Evolutionary conservation across 306 rosid genomes (phyloP).

Genomic region (Macrotyloma uniflorum): DNA sequence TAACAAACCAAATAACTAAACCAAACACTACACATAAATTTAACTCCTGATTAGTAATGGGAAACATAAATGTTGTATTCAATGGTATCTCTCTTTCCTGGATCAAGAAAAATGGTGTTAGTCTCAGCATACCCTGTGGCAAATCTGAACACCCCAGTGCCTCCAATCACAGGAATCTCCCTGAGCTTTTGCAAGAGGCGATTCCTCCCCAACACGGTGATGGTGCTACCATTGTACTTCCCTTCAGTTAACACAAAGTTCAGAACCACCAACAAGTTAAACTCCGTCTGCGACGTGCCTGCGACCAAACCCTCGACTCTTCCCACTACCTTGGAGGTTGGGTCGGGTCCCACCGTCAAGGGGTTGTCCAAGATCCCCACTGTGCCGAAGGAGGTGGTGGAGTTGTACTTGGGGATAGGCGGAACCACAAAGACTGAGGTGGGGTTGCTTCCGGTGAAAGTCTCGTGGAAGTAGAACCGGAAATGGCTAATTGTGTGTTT

Average conservation of each 20-base stretch:
- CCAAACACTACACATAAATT: neutral
- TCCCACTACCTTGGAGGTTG: slow-evolving; percentile 47
- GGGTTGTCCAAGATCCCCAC: slow-evolving; percentile 42
- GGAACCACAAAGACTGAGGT: slow-evolving; percentile 31
- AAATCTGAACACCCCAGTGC: neutral
- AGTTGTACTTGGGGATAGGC: slow-evolving; percentile 1
- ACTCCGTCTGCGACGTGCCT: slow-evolving; percentile 39
- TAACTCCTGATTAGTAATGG: slow-evolving; percentile 7
- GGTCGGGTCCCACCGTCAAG: slow-evolving; percentile 42
- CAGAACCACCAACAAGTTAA: slow-evolving; percentile 55
- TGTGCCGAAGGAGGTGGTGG: slow-evolving; percentile 37
- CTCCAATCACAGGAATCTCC: neutral
- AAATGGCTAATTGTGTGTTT: slow-evolving; percentile 57
- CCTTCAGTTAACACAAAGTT: slow-evolving; percentile 62
- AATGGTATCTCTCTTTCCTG: slow-evolving; percentile 37
- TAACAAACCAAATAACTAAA: too few relatives aligned
- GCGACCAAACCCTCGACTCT: slow-evolving; percentile 61
- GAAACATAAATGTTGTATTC: slow-evolving; percentile 59
- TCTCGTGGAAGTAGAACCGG: slow-evolving; percentile 65
- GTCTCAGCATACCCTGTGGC: neutral
- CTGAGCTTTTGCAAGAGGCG: neutral
- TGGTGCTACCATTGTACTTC: slow-evolving; percentile 67
- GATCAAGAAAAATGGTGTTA: neutral
- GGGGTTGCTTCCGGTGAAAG: slow-evolving; percentile 26
- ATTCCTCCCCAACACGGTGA: slow-evolving; percentile 35